Evolutionary conservation across 2,329 filamentous ascomycete genomes (phyloP), one percentile per base, ranked within the genome.

Genomic region (Cladosporium sp.): DNA sequence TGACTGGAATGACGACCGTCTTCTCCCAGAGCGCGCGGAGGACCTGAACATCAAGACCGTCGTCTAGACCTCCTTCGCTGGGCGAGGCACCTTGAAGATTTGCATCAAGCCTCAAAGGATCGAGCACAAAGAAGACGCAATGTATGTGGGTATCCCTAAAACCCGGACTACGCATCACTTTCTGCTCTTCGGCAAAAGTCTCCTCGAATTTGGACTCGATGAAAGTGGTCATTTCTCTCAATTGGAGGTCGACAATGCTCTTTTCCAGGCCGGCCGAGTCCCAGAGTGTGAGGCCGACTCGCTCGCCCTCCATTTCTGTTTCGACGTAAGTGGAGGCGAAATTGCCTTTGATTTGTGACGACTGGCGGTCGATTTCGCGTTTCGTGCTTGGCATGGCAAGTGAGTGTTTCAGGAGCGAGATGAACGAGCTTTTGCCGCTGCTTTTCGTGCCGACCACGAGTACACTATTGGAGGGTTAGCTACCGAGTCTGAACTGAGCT

Each of bases 191-290:
- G 58, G 88, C 88, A 76, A 99, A 96, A 0, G 95, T 98, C 75
- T 99, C 95, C 77, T 99, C 94, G 72, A 99, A 99, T 79, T 98
- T 98, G 82, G 91, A 94, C 82, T 99, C 95, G 66, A 99, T 83
- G 80, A 99, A 99, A 10, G 90, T 86, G 36, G 91, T 89, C 83
- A 98, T 93, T 76, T 96, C 92, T 67, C 93, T 88, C 70, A 99
- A 83, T 79, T 99, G 95, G 70, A 98, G 86, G 77, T 98, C 95
- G 60, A 97, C 93, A 39, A 98, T 87, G 73, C 92, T 95, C 84
- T 94, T 96, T 79, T 99, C 94, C 64, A 99, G 81, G 1, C 95
- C 95, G 73, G 95, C 90, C 0, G 95, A 98, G 77, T 99, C 95
- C 95, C 95, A 99, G 34, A 99, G 81, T 0, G 95, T 99, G 70